Percentiles rank a stretch among this genome's conserved stretches.
These are phyloP conservation scores for Pholiota adiposa DNA, from an alignment of 1,284 basidiomycete species.

Conservation along the genomic window DNA sequence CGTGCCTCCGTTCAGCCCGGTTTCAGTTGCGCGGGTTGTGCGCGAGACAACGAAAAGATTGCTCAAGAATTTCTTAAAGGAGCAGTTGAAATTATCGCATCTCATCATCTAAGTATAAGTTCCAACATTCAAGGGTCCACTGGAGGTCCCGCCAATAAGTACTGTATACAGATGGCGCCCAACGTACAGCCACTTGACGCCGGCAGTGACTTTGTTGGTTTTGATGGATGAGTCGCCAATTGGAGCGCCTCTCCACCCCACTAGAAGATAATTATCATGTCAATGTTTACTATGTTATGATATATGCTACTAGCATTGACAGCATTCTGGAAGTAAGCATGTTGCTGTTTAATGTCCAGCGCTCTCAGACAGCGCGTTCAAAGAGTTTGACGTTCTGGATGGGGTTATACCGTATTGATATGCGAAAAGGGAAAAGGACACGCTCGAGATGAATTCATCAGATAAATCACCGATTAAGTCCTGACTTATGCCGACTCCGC, in stretches of 20 bases:
- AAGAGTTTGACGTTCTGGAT: too few relatives aligned
- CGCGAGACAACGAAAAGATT: not conserved
- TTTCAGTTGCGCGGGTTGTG: not conserved
- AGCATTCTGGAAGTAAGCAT: too few relatives aligned
- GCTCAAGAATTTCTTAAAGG: not conserved
- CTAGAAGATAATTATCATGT: too few relatives aligned
- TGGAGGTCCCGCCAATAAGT: too few relatives aligned
- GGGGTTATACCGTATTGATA: not conserved
- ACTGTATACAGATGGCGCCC: too few relatives aligned
- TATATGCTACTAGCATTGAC: too few relatives aligned
- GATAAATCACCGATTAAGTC: not conserved
- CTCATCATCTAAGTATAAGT: not conserved
- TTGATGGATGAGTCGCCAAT: too few relatives aligned
- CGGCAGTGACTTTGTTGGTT: not conserved
- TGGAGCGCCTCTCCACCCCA: too few relatives aligned
- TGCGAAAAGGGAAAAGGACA: too few relatives aligned
- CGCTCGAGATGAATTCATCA: not conserved
- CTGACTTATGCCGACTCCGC: not conserved
- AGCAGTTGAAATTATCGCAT: not conserved
- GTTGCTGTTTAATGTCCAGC: too few relatives aligned
- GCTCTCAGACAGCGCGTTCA: too few relatives aligned
- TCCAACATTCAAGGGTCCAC: not conserved
- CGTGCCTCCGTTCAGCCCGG: not conserved
- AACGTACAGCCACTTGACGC: not conserved
- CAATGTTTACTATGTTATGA: too few relatives aligned